A percentile compares a stretch with the other conserved stretches of the same genome.
These are phyloP conservation scores for Cryptosporidium sp. DNA, from an alignment of 169 alveolate species.

Conservation along the genomic window DNA sequence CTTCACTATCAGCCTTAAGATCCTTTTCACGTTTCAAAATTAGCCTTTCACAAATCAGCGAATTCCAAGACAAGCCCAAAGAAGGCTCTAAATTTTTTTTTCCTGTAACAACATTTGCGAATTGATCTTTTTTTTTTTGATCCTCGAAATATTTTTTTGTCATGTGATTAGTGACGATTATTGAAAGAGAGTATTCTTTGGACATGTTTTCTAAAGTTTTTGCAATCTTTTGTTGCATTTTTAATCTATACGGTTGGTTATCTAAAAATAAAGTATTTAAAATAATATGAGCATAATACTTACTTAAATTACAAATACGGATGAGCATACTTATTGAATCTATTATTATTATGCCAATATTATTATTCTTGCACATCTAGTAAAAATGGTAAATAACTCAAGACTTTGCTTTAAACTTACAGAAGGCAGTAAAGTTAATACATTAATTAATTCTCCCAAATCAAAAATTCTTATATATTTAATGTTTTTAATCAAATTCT, in stretches of 20 bases:
- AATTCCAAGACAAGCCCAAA: slow-evolving; percentile 64
- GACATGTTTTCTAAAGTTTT: slow-evolving; percentile 46
- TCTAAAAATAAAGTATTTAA: slow-evolving; percentile 5
- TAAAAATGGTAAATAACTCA: neutral
- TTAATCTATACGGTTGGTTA: slow-evolving; percentile 50
- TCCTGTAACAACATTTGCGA: neutral
- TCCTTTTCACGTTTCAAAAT: slow-evolving; percentile 14
- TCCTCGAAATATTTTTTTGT: slow-evolving; percentile 34
- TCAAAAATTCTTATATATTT: slow-evolving; percentile 62
- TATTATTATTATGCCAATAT: slow-evolving; percentile 62
- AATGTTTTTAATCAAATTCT: slow-evolving; percentile 13
- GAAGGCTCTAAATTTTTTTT: slow-evolving; percentile 51
- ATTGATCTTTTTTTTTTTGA: neutral
- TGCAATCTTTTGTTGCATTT: slow-evolving; percentile 61
- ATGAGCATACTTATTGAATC: slow-evolving; percentile 74
- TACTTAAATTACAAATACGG: slow-evolving; percentile 56
- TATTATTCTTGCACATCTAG: slow-evolving; percentile 49
- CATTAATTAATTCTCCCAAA: slow-evolving; percentile 25
- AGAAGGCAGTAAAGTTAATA: slow-evolving; percentile 3
- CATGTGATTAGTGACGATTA: slow-evolving; percentile 69
- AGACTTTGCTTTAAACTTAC: slow-evolving; percentile 14
- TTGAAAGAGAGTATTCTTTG: slow-evolving; percentile 43
- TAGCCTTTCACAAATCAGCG: slow-evolving; percentile 42
- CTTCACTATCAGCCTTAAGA: neutral
- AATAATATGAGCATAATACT: neutral